A percentile compares a stretch with the other conserved stretches of the same genome.
phyloP scores from a whole-genome alignment of 805 yeast species.

The Candida khao-thaluensis region DNA sequence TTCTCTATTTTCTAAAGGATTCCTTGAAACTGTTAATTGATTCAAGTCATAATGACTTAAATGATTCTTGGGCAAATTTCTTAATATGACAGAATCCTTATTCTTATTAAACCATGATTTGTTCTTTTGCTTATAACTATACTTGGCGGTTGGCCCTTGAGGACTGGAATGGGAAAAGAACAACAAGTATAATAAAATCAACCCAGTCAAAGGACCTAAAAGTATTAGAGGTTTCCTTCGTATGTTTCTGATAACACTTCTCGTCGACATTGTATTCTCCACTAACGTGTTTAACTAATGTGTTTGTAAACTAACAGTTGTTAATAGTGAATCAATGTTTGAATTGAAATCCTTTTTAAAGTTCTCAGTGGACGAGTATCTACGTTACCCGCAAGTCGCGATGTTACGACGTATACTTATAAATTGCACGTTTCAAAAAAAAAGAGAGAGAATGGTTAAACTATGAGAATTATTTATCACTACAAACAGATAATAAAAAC shows the following conservation, averaged over 20 bases:
- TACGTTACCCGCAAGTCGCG: no score
- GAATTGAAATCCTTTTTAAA: no score
- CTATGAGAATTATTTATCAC: no score
- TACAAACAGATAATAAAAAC: no score
- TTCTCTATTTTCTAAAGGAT: constrained; percentile 74
- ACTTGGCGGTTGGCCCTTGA: constrained; percentile 24
- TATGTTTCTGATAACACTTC: constrained; percentile 46
- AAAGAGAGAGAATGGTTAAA: no score
- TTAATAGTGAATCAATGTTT: no score
- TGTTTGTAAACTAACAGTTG: no score
- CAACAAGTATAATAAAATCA: constrained; percentile 44
- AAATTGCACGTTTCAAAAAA: no score
- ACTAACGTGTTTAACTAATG: no score
- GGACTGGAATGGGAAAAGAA: constrained; percentile 25
- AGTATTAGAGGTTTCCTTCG: constrained; percentile 58
- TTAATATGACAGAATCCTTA: constrained; percentile 48
- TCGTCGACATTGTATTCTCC: constrained; percentile 8
- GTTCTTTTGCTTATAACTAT: constrained; percentile 45
- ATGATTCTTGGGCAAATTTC: constrained; percentile 67
- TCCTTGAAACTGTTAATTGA: constrained; percentile 65
- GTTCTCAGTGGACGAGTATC: no score
- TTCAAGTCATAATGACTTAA: constrained; percentile 85
- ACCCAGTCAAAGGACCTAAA: constrained; percentile 45
- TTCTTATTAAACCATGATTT: constrained; percentile 49
- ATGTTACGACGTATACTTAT: no score